Evolutionary conservation across 148 eudicot species (phyloP).

Genomic region (Polygonum maritimum): DNA sequence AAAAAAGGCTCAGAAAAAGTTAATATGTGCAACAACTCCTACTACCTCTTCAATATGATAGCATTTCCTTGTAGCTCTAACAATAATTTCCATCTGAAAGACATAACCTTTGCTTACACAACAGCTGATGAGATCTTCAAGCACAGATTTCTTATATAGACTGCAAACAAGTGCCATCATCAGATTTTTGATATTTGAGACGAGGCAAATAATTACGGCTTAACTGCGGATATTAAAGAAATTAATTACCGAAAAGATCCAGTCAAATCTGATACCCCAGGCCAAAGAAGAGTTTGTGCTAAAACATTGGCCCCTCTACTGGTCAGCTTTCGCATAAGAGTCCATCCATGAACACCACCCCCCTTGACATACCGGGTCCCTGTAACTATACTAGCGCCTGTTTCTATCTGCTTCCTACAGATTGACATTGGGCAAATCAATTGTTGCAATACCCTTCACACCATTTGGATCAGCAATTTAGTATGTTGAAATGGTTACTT

Average conservation of each 20-base stretch:
- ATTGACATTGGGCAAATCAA: not conserved
- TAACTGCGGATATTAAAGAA: conserved; percentile 3
- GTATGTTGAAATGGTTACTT: conserved; percentile 18
- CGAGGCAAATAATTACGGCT: not conserved
- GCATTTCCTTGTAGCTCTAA: conserved; percentile 89
- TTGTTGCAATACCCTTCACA: not conserved
- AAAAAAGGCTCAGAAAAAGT: not conserved
- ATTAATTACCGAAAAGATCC: conserved; percentile 75
- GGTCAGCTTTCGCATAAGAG: conserved; percentile 90
- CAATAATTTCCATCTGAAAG: conserved; percentile 98
- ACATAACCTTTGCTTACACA: conserved; percentile 89
- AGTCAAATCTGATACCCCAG: conserved; percentile 98
- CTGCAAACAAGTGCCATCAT: conserved; percentile 18
- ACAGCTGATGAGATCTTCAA: conserved; percentile 82
- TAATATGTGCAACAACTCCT: not conserved
- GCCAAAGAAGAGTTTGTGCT: conserved; percentile 96
- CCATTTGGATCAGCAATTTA: not conserved
- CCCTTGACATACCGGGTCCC: conserved; percentile 91
- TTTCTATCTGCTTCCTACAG: conserved; percentile 80
- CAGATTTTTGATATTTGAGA: not conserved
- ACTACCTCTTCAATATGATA: conserved; percentile 85
- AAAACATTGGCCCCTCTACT: conserved; percentile 98
- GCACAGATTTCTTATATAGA: conserved; percentile 77
- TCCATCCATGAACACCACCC: conserved; percentile 99
- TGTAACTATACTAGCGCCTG: conserved; percentile 87